Evolutionary conservation across 179 eudicot genomes (phyloP).

Genomic region (Beta lomatogona): DNA sequence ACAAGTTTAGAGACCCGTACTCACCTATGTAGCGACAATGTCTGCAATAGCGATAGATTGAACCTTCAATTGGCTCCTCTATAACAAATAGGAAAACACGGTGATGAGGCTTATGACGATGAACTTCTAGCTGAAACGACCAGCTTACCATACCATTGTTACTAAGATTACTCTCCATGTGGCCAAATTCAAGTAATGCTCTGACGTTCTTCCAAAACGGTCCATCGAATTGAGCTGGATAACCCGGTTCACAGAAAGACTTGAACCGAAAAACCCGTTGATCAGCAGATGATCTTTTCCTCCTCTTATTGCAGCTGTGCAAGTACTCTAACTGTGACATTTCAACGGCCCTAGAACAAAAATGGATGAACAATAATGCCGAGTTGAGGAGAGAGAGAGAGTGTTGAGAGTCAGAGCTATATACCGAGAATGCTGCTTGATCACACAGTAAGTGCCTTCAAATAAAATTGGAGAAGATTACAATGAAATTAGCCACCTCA

Average conservation of each 20-base stretch:
- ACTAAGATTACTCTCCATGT: constrained; percentile 46
- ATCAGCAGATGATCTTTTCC: constrained; percentile 39
- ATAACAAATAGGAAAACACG: constrained; percentile 61
- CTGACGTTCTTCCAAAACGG: constrained; percentile 62
- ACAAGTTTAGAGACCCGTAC: background rate
- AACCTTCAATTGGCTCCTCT: constrained; percentile 71
- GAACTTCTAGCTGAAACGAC: constrained; percentile 87
- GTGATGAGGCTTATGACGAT: constrained; percentile 63
- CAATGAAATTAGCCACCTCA: constrained; percentile 12
- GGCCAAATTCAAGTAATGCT: constrained; percentile 67
- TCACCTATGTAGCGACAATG: constrained; percentile 83
- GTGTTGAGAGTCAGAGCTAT: constrained; percentile 12
- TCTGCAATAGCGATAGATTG: constrained; percentile 62
- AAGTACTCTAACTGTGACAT: constrained; percentile 50
- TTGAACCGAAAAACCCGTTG: constrained; percentile 75
- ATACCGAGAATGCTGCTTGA: constrained; percentile 36
- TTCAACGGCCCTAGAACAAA: too few relatives aligned
- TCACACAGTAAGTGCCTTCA: constrained; percentile 73
- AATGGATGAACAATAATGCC: background rate
- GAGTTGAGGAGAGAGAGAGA: constrained; percentile 4
- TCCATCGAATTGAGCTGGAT: constrained; percentile 68
- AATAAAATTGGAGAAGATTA: constrained; percentile 45
- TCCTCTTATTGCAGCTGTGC: constrained; percentile 50
- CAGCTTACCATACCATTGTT: constrained; percentile 54
- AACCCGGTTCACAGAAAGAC: constrained; percentile 72